Percentiles rank a stretch among this genome's conserved stretches.
Evolutionary conservation across 1,284 basidiomycete species (phyloP).

Genomic region (Trametes versicolor): DNA sequence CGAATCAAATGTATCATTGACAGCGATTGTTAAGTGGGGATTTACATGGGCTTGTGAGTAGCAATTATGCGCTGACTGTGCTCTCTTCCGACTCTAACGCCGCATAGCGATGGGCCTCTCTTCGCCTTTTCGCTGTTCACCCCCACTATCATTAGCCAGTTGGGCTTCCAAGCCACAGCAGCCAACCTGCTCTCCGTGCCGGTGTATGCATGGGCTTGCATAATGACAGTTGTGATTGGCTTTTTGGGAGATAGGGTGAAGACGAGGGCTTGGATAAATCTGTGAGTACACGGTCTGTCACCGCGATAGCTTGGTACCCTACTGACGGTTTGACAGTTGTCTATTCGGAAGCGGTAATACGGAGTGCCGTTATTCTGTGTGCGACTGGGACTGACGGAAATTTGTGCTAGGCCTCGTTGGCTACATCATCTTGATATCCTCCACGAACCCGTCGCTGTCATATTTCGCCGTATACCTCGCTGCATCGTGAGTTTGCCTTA

Average conservation of each 20-base stretch:
- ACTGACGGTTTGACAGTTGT: conserved; percentile 15
- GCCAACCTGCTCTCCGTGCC: conserved; percentile 66
- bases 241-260: conserved; percentile 57
- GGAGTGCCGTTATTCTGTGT: too few relatives aligned
- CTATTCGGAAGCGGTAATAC: conserved; percentile 37
- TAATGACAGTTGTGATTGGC: conserved; percentile 59
- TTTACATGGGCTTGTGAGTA: conserved; percentile 58
- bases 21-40: conserved; percentile 47
- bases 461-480: conserved; percentile 59
- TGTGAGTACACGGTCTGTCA: conserved; percentile 45
- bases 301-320: not conserved
- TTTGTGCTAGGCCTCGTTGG: conserved; percentile 53
- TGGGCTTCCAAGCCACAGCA: conserved; percentile 58
- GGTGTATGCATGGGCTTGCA: conserved; percentile 60
- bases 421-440: conserved; percentile 60
- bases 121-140: conserved; percentile 66
- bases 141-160: conserved; percentile 61
- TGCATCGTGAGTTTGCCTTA: conserved; percentile 49
- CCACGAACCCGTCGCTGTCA: conserved; percentile 53
- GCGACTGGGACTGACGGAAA: not conserved
- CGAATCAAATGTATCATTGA: not conserved
- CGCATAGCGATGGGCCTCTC: conserved; percentile 56
- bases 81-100: not conserved
- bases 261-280: conserved; percentile 56
- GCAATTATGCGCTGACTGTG: not conserved